Percentiles rank a stretch among this genome's conserved stretches.
These are phyloP conservation scores for Ascochyta rabiei DNA, from an alignment of 2,329 filamentous ascomycete species.

Conservation along the genomic window DNA sequence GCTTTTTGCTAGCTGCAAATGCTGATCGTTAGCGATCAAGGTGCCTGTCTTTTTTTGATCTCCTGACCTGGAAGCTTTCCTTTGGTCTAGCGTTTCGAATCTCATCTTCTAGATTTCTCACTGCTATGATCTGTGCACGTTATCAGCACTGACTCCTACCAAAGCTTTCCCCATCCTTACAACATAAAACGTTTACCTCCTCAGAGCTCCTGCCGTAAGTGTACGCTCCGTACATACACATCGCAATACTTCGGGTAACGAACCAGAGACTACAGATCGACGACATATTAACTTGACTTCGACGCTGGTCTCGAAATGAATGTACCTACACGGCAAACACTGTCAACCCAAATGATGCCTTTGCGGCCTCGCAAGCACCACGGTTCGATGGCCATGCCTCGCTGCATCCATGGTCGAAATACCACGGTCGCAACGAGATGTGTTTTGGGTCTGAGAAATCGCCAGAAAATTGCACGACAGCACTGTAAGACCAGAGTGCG, in stretches of 20 bases:
- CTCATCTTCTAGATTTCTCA: too few relatives aligned
- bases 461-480: slow-evolving; percentile 14
- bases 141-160: too few relatives aligned
- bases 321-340: slow-evolving; percentile 22
- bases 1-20: too few relatives aligned
- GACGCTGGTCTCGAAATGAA: not conserved
- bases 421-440: slow-evolving; percentile 24
- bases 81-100: too few relatives aligned
- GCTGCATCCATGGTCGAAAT: slow-evolving; percentile 21
- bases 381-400: slow-evolving; percentile 3
- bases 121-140: too few relatives aligned
- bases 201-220: not conserved
- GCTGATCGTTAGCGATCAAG: too few relatives aligned
- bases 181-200: not conserved
- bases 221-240: slow-evolving; percentile 25
- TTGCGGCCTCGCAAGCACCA: slow-evolving; percentile 12
- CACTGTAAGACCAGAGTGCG: slow-evolving; percentile 24
- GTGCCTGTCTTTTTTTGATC: too few relatives aligned
- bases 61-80: too few relatives aligned
- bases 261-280: slow-evolving; percentile 17
- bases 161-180: not conserved
- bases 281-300: not conserved
- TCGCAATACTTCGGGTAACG: slow-evolving; percentile 11
- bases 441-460: slow-evolving; percentile 24
- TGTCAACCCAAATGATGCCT: slow-evolving; percentile 13